Percentiles rank a stretch among this genome's conserved stretches.
These are phyloP conservation scores for Neonectria neomacrospora DNA, from an alignment of 2,329 filamentous ascomycete genomes.

Conservation along the genomic window DNA sequence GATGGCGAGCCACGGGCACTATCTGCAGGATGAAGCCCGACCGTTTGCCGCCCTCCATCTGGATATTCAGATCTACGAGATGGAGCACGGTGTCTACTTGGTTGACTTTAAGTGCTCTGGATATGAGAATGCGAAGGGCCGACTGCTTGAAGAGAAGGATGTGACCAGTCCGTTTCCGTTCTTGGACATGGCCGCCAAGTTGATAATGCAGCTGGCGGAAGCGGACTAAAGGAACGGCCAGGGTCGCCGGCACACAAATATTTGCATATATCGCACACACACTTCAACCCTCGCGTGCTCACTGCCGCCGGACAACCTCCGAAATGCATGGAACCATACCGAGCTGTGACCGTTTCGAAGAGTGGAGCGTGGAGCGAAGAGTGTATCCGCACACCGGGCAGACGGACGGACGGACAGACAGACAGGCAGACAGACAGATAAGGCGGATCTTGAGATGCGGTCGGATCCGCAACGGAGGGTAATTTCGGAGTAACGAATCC, in stretches of 20 bases:
- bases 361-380: conserved; percentile 21
- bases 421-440: conserved; percentile 17
- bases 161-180: conserved; percentile 96
- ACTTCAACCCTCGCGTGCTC: conserved; percentile 6
- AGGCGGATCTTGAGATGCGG: conserved; percentile 17
- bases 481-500: conserved; percentile 9
- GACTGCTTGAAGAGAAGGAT: conserved; percentile 88
- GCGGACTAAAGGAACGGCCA: conserved; percentile 63
- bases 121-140: conserved; percentile 84
- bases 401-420: conserved; percentile 11
- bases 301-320: conserved; percentile 24
- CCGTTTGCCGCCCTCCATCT: conserved; percentile 92
- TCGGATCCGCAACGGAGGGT: conserved; percentile 15
- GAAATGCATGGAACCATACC: conserved; percentile 17
- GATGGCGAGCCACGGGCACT: conserved; percentile 48
- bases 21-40: conserved; percentile 54
- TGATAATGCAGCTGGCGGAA: conserved; percentile 93
- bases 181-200: conserved; percentile 88
- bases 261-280: conserved; percentile 14
- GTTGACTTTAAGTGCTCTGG: conserved; percentile 99
- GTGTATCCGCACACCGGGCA: conserved; percentile 5
- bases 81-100: conserved; percentile 91
- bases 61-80: conserved; percentile 95
- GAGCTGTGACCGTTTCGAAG: conserved; percentile 13
- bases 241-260: conserved; percentile 9